Base-by-base conservation (phyloP, 1,284 basidiomycete genomes). In the Ceratobasidium papillatum region DNA sequence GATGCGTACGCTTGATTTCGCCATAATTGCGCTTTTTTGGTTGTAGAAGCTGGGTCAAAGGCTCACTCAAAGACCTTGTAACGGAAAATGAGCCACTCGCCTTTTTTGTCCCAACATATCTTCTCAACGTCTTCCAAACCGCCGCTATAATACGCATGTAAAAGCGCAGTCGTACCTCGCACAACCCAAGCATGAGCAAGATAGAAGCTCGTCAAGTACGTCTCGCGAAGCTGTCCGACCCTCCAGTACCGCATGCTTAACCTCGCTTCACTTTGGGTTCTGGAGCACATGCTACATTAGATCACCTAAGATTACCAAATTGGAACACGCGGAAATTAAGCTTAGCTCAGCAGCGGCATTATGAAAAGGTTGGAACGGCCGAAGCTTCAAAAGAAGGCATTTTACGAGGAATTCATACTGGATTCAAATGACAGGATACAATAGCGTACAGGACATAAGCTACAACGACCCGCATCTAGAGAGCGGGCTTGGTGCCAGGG, bases 401-500 rank as follows among this genome's bases (percentile, higher is more conserved):
- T 47, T 47, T 47, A 47, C 19, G 45, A n/a, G 19, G 19, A 47
- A 12, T 47, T 47, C 11, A 47, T 47, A 9, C 45, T 47, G 45
- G 51, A 34, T 58, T 58, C 56, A 58, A 19, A 38, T 58, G 14
- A 27, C 1, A 58, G 14, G 34, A 22, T 58, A 36, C 56, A 34
- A 38, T 19, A 17, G 12, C 47, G 27, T 38, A 58, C 30, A 34
- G 22, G 17, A n/a, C 12, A 17, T 27, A 19, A 36, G 2, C 30
- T 58, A 38, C 25, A 27, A n/a, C 17, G 22, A 58, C 12, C 11
- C 1, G 9, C 2, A 3, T 51, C 51, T 27, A 72, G 32, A 61
- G 54, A 61, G 68, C 75, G 27, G 58, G 74, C 68, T 74, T 77
- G 68, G 77, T 76, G 43, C 75, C 92, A 66, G 92, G 89, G 79